Evolutionary conservation across 2,329 filamentous ascomycete species (phyloP).

Genomic region (Paramyrothecium sp.): DNA sequence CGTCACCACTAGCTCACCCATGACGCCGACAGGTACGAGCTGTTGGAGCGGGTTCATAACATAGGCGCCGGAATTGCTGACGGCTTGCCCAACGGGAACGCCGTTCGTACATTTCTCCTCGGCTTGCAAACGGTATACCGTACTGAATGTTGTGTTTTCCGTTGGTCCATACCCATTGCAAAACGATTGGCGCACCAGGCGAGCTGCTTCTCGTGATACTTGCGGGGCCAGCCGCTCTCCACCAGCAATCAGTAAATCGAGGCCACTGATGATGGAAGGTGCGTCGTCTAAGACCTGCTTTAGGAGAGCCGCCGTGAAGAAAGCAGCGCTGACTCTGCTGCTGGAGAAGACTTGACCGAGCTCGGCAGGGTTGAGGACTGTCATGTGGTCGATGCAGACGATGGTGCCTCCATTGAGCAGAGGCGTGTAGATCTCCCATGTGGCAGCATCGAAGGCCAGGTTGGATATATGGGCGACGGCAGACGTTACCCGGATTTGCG

Average conservation of each 20-base stretch:
- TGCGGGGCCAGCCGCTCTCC: constrained; percentile 9
- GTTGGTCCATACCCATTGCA: constrained; percentile 15
- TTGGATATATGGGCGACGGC: constrained; percentile 7
- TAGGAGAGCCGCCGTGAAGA: constrained; percentile 11
- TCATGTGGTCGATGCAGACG: constrained; percentile 14
- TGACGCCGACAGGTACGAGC: constrained; percentile 19
- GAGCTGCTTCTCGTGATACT: neutral
- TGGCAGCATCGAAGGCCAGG: constrained; percentile 11
- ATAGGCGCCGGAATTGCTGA: constrained; percentile 17
- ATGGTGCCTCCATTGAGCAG: constrained; percentile 17
- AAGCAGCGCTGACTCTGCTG: constrained; percentile 4
- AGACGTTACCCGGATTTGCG: neutral
- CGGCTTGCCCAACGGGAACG: constrained; percentile 14
- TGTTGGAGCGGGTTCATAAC: constrained; percentile 19
- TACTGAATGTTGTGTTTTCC: constrained; percentile 12
- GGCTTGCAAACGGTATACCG: neutral
- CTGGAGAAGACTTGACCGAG: constrained; percentile 3
- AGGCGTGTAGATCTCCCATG: constrained; percentile 6
- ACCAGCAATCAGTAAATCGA: constrained; percentile 11
- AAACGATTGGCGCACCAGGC: constrained; percentile 4
- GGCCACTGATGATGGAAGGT: neutral
- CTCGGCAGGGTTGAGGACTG: constrained; percentile 4
- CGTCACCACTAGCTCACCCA: constrained; percentile 25
- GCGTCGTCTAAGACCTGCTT: constrained; percentile 10
- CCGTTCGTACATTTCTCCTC: constrained; percentile 9